Evolutionary conservation across 2,329 filamentous ascomycete species (phyloP).

Genomic region (Colletotrichum lini): DNA sequence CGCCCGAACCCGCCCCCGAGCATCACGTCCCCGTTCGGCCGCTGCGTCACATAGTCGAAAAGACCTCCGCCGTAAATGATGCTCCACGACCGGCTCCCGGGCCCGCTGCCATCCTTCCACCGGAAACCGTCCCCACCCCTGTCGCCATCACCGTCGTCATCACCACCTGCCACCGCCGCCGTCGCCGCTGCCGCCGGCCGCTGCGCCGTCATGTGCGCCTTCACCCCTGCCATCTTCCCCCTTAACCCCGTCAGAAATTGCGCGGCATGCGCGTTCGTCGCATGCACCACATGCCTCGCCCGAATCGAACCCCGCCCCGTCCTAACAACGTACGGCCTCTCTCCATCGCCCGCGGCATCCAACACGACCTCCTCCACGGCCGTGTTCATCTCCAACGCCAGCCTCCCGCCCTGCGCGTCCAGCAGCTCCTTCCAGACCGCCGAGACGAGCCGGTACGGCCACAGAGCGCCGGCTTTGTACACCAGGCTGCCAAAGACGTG

Average conservation of each 20-base stretch:
- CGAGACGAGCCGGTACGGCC: slow-evolving; percentile 66
- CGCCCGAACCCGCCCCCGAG: slow-evolving; percentile 67
- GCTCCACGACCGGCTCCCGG: slow-evolving; percentile 64
- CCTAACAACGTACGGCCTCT: slow-evolving; percentile 57
- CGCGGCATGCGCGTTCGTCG: slow-evolving; percentile 68
- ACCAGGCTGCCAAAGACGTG: slow-evolving; percentile 58
- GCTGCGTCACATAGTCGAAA: slow-evolving; percentile 68
- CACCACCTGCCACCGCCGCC: background rate
- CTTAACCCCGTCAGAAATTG: slow-evolving; percentile 66
- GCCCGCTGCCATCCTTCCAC: slow-evolving; percentile 52
- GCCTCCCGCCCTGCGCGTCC: slow-evolving; percentile 47
- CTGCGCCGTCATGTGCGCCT: slow-evolving; percentile 67
- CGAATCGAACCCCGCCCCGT: slow-evolving; percentile 62
- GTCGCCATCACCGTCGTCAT: background rate
- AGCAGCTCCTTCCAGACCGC: slow-evolving; percentile 60
- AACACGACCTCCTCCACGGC: slow-evolving; percentile 49
- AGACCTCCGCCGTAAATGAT: slow-evolving; percentile 58
- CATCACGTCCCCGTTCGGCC: slow-evolving; percentile 65
- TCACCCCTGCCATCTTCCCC: slow-evolving; percentile 59
- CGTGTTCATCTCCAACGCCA: slow-evolving; percentile 57
- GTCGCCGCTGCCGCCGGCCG: slow-evolving; percentile 51
- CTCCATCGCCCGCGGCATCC: slow-evolving; percentile 21
- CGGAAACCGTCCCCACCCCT: slow-evolving; percentile 46
- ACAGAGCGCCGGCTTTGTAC: slow-evolving; percentile 64
- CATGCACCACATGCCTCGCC: slow-evolving; percentile 68